phyloP scores from a whole-genome alignment of 345 rosid genomes.

The Erodium maritimum region DNA sequence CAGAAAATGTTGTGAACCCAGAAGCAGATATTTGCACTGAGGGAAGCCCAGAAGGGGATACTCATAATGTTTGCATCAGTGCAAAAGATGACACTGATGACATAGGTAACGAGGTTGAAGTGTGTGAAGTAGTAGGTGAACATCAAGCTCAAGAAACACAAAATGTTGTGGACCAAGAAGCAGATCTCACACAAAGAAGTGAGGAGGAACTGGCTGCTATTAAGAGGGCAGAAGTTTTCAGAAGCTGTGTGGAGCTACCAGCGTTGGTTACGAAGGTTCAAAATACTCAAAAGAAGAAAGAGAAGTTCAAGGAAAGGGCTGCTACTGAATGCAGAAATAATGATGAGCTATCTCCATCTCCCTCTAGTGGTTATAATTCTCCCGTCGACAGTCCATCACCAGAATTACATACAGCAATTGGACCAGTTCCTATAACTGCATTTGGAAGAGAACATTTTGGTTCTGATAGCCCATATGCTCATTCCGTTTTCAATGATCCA shows the following conservation, averaged over 20 bases:
- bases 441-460: constrained; percentile 9
- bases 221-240: constrained; percentile 23
- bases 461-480: constrained; percentile 15
- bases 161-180: constrained; percentile 2
- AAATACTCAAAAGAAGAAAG: no score
- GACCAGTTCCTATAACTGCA: constrained; percentile 8
- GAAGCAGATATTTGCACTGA: no score
- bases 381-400: constrained; percentile 6
- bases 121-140: constrained; percentile 12
- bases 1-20: no score
- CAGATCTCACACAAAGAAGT: constrained; percentile 14
- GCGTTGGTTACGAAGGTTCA: constrained; percentile 22
- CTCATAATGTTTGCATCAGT: not conserved
- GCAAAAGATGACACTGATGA: not conserved
- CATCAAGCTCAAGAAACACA: constrained; percentile 19
- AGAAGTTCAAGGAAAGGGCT: no score
- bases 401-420: constrained; percentile 9
- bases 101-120: not conserved
- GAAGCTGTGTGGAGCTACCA: constrained; percentile 38
- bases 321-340: constrained; percentile 10
- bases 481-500: constrained; percentile 18
- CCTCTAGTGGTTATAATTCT: constrained; percentile 14
- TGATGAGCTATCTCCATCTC: constrained; percentile 9
- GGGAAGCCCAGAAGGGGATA: not conserved
- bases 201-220: constrained; percentile 9